phyloP scores from a whole-genome alignment of 805 yeast species.

The Cyberlindnera galapagoensis region DNA sequence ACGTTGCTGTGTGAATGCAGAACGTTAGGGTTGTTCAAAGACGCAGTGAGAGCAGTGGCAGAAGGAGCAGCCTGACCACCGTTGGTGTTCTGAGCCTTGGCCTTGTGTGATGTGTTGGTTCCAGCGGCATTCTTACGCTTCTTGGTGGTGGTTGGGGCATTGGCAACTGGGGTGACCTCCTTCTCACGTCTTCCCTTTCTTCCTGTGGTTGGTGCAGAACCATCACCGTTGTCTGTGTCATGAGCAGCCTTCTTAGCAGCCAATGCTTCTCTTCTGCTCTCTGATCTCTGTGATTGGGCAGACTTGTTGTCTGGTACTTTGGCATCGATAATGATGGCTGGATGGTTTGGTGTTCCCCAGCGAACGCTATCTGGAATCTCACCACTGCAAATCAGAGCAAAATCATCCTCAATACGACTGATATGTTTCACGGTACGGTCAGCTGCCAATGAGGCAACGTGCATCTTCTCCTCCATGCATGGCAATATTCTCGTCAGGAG shows the following conservation, averaged over 20 bases:
- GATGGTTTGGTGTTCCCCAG: slow-evolving; percentile 78
- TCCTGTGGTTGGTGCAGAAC: slow-evolving; percentile 8
- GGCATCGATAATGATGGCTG: slow-evolving; percentile 72
- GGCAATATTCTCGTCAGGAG: slow-evolving; percentile 70
- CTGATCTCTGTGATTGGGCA: slow-evolving; percentile 73
- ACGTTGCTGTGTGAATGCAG: too few species aligned
- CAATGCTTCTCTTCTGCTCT: slow-evolving; percentile 84
- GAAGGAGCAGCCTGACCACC: neutral
- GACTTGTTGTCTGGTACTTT: slow-evolving; percentile 47
- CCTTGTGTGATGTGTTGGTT: slow-evolving; percentile 1
- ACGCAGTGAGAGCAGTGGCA: neutral
- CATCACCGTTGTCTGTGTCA: slow-evolving; percentile 23
- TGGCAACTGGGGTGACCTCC: slow-evolving; percentile 20
- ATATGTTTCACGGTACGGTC: slow-evolving; percentile 68
- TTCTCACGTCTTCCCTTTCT: slow-evolving; percentile 17
- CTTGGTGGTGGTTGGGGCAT: slow-evolving; percentile 21
- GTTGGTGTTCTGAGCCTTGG: slow-evolving; percentile 3
- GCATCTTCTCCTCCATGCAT: slow-evolving; percentile 94
- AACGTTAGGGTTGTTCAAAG: too few species aligned
- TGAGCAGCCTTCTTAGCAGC: slow-evolving; percentile 73
- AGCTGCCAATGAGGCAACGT: slow-evolving; percentile 86
- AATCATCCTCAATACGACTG: slow-evolving; percentile 72
- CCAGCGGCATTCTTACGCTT: slow-evolving; percentile 17
- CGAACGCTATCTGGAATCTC: slow-evolving; percentile 81
- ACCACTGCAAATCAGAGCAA: slow-evolving; percentile 60